Conservation (phyloP, 169 alveolate genomes). For the Eimeria praecox region DNA sequence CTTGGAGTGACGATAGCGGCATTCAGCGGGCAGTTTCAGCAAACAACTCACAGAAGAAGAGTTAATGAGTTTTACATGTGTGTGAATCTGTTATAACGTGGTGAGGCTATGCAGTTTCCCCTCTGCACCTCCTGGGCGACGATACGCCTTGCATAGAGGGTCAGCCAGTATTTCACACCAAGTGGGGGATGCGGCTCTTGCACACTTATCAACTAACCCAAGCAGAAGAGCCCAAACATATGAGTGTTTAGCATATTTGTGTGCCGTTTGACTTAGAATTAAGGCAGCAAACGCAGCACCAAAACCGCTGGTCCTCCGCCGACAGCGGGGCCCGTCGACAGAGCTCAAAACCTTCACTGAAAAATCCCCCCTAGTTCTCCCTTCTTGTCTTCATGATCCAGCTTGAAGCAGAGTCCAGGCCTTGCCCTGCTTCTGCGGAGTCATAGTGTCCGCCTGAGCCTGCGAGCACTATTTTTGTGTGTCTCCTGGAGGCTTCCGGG, state of each 20-base stretch:
- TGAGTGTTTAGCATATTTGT: too few species aligned
- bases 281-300: not conserved
- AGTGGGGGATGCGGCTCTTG: too few species aligned
- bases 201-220: too few species aligned
- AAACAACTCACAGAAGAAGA: not conserved
- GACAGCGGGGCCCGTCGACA: not conserved
- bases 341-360: not conserved
- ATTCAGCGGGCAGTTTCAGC: not conserved
- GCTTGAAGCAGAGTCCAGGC: not conserved
- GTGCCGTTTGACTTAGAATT: too few species aligned
- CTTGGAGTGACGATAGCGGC: too few species aligned
- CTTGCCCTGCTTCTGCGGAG: not conserved
- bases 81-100: not conserved
- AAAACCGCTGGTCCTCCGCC: not conserved
- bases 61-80: not conserved
- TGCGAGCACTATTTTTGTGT: not conserved
- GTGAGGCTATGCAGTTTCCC: not conserved
- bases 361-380: not conserved
- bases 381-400: not conserved
- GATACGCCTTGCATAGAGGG: not conserved
- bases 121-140: not conserved
- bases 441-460: not conserved
- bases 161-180: too few species aligned
- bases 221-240: too few species aligned
- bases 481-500: not conserved